Base-by-base conservation (phyloP, 2,329 filamentous ascomycete species). In the Penicillium sp. region DNA sequence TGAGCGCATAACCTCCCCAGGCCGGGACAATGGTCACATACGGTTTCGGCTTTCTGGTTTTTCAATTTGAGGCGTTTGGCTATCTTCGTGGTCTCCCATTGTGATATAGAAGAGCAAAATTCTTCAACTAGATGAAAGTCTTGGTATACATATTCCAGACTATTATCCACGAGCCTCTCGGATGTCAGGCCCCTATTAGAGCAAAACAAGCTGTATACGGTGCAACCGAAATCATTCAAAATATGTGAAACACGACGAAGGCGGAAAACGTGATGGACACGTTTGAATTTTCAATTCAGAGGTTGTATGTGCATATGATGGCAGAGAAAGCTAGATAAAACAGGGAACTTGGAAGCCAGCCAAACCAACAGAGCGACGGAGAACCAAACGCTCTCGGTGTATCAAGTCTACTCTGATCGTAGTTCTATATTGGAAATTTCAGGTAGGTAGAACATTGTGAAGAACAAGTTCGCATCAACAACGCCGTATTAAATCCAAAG, bases 21-120 rank as follows among this genome's bases (percentile, higher is more conserved):
- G 53, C 47, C 48, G 55, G 53, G 51, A 35, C 33, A 48, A 51
- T 51, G 47, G 48, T 50, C 44, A 53, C 58, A 58, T 55, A 40
- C 55, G 51, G 44, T 61, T 59, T 56, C 52, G 57, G 56, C 53
- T 60, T 46, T 53, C 57, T 54, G 30, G 20, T 36, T 56, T 56
- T 56, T 44, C 43, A 43, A 50, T 47, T 56, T 45, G 24, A 54
- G 67, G 66, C 65, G 65, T 69, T 69, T 49, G 56, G 60, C 47
- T 38, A 56, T 44, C 30, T 57, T 47, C 40, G 39, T 55, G 47
- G 46, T 54, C 54, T 56, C 39, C 45, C 44, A 59, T 46, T 67
- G 63, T 67, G 58, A 57, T 46, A 66, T 67, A 68, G 59, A 64
- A 57, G 54, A 57, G 53, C 51, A 60, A 59, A 54, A 54, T 57